phyloP scores from a whole-genome alignment of 2,329 filamentous ascomycete genomes.

The Fusarium ambrosium region DNA sequence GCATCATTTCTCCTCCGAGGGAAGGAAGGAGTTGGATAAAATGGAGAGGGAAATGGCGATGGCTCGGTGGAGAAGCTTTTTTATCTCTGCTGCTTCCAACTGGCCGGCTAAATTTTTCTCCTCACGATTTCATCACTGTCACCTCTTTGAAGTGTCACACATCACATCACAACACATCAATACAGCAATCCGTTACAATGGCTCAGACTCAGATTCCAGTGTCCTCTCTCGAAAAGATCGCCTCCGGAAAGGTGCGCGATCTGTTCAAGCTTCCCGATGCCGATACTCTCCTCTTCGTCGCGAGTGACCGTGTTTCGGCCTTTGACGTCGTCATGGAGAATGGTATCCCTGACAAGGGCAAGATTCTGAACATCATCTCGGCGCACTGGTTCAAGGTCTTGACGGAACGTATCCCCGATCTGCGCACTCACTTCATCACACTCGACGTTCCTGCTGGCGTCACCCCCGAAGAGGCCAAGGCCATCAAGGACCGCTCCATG shows the following conservation, averaged over 20 bases:
- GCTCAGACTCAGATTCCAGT: slow-evolving; percentile 42
- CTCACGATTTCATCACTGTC: slow-evolving; percentile 36
- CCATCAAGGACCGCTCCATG: slow-evolving; percentile 79
- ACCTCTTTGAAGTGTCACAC: slow-evolving; percentile 21
- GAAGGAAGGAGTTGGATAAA: neutral
- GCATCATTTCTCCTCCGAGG: neutral
- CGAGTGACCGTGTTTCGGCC: slow-evolving; percentile 92
- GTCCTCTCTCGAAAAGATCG: slow-evolving; percentile 52
- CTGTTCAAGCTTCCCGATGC: slow-evolving; percentile 80
- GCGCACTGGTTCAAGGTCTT: slow-evolving; percentile 69
- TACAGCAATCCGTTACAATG: slow-evolving; percentile 12
- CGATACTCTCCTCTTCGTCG: slow-evolving; percentile 80
- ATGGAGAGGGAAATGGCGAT: slow-evolving; percentile 8
- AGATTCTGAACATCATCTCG: slow-evolving; percentile 61
- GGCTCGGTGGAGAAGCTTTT: slow-evolving; percentile 42
- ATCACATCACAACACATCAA: neutral
- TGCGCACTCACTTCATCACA: slow-evolving; percentile 67
- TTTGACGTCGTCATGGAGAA: slow-evolving; percentile 87
- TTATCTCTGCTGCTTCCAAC: slow-evolving; percentile 21
- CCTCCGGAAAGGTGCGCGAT: slow-evolving; percentile 80
- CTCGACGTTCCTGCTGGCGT: slow-evolving; percentile 56
- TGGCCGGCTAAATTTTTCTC: slow-evolving; percentile 43
- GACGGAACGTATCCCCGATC: slow-evolving; percentile 58
- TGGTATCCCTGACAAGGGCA: slow-evolving; percentile 67
- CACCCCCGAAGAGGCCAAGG: slow-evolving; percentile 59